Evolutionary conservation across 2,329 filamentous ascomycete species (phyloP).

Genomic region (Colletotrichum zoysiae): DNA sequence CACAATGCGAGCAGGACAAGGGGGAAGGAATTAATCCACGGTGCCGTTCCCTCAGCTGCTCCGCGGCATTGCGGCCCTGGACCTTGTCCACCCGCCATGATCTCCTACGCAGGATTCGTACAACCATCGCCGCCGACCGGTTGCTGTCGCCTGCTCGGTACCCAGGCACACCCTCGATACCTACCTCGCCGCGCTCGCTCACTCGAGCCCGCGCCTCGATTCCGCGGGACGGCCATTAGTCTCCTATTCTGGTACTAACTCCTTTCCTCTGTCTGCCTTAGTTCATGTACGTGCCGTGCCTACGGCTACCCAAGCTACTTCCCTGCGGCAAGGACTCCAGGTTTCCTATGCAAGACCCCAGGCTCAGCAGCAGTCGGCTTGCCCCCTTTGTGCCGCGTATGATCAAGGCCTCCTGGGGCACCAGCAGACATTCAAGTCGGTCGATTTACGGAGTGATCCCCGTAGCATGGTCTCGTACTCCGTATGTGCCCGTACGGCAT

Average conservation of each 20-base stretch:
- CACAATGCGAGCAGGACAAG: conserved; percentile 7
- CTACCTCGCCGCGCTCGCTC: not conserved
- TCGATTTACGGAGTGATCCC: not conserved
- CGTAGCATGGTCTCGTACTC: not conserved
- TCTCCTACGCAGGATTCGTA: conserved; percentile 8
- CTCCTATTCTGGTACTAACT: conserved; percentile 37
- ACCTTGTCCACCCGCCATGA: conserved; percentile 30
- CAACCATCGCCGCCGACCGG: not conserved
- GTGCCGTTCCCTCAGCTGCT: conserved; percentile 33
- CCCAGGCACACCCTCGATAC: conserved; percentile 33
- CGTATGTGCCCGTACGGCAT: not conserved
- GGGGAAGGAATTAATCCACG: conserved; percentile 9
- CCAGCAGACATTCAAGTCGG: conserved; percentile 24
- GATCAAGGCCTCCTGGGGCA: conserved; percentile 20
- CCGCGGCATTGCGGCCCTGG: conserved; percentile 34
- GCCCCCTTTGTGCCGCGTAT: conserved; percentile 22
- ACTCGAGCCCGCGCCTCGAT: conserved; percentile 33
- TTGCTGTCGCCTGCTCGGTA: conserved; percentile 23
- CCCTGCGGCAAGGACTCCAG: conserved; percentile 27
- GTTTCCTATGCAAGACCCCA: conserved; percentile 34
- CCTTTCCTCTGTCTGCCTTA: conserved; percentile 24
- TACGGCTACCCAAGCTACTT: conserved; percentile 22
- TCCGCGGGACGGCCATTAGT: conserved; percentile 33
- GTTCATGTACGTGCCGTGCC: conserved; percentile 10
- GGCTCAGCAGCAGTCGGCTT: conserved; percentile 25